A percentile compares a stretch with the other conserved stretches of the same genome.
Conservation (phyloP, 1,284 basidiomycete species). For the Pseudozyma hubeiensis region DNA sequence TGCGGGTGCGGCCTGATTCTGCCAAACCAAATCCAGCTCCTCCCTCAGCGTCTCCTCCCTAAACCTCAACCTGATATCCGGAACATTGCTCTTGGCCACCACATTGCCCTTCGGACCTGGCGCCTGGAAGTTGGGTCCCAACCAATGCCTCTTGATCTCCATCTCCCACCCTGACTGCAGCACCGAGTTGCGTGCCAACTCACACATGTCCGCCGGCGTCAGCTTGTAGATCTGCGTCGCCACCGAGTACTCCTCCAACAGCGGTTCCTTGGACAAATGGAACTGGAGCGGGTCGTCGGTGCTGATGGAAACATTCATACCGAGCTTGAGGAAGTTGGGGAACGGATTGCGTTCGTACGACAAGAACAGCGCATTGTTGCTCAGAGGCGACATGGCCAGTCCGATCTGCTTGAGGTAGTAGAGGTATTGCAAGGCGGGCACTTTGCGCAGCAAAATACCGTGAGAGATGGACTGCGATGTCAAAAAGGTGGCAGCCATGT, state of each 20-base stretch:
- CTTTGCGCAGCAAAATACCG: conserved; percentile 95
- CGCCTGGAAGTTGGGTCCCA: conserved; percentile 81
- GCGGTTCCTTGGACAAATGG: conserved; percentile 75
- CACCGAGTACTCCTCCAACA: conserved; percentile 97
- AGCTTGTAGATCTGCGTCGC: conserved; percentile 76
- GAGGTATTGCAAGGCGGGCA: conserved; percentile 79
- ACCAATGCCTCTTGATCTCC: conserved; percentile 95
- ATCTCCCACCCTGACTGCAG: conserved; percentile 98
- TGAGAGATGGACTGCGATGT: conserved; percentile 98
- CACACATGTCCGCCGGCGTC: conserved; percentile 74
- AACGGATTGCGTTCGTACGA: conserved; percentile 97
- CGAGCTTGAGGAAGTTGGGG: conserved; percentile 95
- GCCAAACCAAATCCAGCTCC: conserved; percentile 72
- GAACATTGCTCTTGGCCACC: conserved; percentile 82
- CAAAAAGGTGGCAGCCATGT: conserved; percentile 93
- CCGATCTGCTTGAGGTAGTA: conserved; percentile 77
- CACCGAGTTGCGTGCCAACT: conserved; percentile 95
- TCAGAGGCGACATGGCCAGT: conserved; percentile 95
- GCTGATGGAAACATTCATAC: conserved; percentile 94
- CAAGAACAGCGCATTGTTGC: conserved; percentile 97
- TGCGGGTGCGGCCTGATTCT: conserved; percentile 18
- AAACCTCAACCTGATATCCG: conserved; percentile 86
- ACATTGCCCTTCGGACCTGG: conserved; percentile 65
- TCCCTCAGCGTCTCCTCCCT: conserved; percentile 89
- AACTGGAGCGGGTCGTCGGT: conserved; percentile 84